Conservation (phyloP, 441 rosid genomes). For the Oxalis stricta region DNA sequence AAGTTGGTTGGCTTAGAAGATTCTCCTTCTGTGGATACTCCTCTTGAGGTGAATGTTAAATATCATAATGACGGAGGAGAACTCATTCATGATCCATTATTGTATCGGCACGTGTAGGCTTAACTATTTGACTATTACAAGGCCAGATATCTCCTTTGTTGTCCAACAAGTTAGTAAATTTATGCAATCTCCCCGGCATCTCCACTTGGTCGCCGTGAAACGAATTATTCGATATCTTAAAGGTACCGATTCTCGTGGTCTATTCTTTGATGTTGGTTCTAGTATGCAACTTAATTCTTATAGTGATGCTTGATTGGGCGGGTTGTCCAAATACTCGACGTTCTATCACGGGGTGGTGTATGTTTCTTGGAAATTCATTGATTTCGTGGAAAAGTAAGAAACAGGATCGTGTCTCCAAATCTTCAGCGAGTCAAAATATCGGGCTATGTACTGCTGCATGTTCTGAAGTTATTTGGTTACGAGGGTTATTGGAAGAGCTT, state of each 20-base stretch:
- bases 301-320: no score
- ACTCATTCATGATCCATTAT: not conserved
- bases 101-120: conserved; percentile 1
- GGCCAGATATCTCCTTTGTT: not conserved
- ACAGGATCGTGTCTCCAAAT: not conserved
- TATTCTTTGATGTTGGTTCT: no score
- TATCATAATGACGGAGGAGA: not conserved
- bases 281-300: no score
- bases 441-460: not conserved
- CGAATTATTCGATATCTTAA: no score
- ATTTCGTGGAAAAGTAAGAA: not conserved
- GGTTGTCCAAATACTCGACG: not conserved
- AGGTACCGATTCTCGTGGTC: no score
- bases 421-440: not conserved
- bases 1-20: not conserved
- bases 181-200: not conserved
- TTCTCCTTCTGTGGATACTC: not conserved
- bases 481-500: no score
- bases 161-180: not conserved
- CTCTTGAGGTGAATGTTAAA: not conserved
- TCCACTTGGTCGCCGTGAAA: no score
- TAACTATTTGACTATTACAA: not conserved
- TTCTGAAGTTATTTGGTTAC: no score
- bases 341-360: not conserved
- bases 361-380: not conserved